Conservation (phyloP, 2,329 filamentous ascomycete genomes). For the Truncatella angustata region DNA sequence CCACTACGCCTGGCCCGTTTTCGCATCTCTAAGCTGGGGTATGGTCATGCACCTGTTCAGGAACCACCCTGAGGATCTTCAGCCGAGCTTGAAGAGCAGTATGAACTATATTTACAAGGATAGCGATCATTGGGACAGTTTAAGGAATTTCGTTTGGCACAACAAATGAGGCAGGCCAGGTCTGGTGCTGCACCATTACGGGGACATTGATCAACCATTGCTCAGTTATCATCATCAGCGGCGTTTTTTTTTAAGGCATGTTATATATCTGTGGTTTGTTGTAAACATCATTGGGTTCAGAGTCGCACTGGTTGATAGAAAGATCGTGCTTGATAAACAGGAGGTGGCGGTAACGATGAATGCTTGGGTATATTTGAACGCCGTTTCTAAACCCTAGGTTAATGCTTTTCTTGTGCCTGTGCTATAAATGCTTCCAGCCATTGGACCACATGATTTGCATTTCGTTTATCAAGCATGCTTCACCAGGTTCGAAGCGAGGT, state of each 20-base stretch:
- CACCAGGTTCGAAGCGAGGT: conserved; percentile 39
- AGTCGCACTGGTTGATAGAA: no score
- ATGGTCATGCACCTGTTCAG: conserved; percentile 94
- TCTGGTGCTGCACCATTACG: background rate
- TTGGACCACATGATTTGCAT: conserved; percentile 59
- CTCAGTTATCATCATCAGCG: background rate
- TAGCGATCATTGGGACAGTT: conserved; percentile 83
- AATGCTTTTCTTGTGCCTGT: background rate
- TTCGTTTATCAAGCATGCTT: conserved; percentile 55
- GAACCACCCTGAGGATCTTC: conserved; percentile 86
- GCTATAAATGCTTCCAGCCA: conserved; percentile 57
- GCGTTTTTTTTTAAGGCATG: no score
- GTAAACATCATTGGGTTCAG: no score
- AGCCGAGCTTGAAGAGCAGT: conserved; percentile 86
- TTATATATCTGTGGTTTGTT: no score
- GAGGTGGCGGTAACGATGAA: background rate
- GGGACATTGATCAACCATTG: background rate
- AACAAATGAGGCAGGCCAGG: conserved; percentile 58
- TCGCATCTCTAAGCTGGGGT: conserved; percentile 89
- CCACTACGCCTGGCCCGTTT: conserved; percentile 84
- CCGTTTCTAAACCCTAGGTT: background rate
- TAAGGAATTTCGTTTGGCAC: conserved; percentile 82
- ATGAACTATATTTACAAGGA: conserved; percentile 97
- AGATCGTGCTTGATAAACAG: no score
- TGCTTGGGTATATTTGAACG: background rate